Evolutionary conservation across 345 rosid species (phyloP).

Genomic region (Linum lewisii): DNA sequence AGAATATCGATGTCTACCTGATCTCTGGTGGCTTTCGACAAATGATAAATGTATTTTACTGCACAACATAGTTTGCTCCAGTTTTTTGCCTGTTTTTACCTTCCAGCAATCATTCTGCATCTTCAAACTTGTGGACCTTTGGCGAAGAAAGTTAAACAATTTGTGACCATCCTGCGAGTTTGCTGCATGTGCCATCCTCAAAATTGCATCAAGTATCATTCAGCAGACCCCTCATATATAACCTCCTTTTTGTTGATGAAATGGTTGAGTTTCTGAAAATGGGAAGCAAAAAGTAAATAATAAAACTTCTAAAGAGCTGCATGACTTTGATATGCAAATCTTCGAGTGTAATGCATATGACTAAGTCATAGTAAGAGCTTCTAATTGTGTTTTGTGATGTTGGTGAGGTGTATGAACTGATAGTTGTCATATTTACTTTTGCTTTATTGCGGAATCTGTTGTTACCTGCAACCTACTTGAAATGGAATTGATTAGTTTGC

Average conservation of each 20-base stretch:
- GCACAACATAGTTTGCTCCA: conserved; percentile 1
- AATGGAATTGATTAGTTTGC: too few relatives aligned
- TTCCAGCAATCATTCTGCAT: background rate
- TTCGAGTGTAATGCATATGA: too few relatives aligned
- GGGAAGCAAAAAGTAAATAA: too few relatives aligned
- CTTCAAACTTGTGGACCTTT: background rate
- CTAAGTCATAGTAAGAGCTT: background rate
- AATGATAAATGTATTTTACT: conserved; percentile 77
- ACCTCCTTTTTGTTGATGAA: too few relatives aligned
- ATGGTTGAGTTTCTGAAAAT: too few relatives aligned
- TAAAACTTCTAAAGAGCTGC: too few relatives aligned
- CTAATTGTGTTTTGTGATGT: background rate
- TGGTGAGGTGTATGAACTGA: too few relatives aligned
- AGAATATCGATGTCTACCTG: conserved; percentile 54
- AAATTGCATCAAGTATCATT: background rate
- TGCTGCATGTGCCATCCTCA: background rate
- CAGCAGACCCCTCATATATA: background rate
- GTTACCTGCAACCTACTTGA: too few relatives aligned
- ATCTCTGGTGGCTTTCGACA: conserved; percentile 95
- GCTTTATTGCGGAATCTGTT: too few relatives aligned
- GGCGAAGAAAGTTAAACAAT: background rate
- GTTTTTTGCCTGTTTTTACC: background rate
- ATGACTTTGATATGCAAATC: too few relatives aligned
- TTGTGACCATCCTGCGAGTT: background rate
- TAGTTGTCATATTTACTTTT: too few relatives aligned